Conservation (phyloP, 192 early-diverging fungal species). For the Phycomyces blakesleeanus region DNA sequence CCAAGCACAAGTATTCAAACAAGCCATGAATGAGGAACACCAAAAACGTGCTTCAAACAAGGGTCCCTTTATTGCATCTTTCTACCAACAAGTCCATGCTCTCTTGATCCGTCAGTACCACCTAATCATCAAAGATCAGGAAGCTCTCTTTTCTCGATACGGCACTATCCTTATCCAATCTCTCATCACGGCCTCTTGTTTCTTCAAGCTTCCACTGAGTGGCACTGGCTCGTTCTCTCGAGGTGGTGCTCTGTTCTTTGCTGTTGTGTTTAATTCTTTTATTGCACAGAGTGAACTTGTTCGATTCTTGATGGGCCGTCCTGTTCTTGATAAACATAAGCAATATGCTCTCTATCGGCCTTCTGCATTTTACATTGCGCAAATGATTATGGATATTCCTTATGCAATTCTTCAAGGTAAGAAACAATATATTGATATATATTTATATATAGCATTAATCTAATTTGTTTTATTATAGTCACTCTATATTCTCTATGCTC, state of each 20-base stretch:
- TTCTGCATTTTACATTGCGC: constrained; percentile 52
- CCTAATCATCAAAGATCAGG: constrained; percentile 53
- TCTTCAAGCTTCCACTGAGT: constrained; percentile 54
- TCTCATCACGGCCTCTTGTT: constrained; percentile 70
- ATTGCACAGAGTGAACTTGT: constrained; percentile 69
- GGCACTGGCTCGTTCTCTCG: constrained; percentile 71
- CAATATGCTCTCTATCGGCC: constrained; percentile 65
- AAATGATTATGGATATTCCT: constrained; percentile 52
- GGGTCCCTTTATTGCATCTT: constrained; percentile 64
- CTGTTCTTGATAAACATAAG: constrained; percentile 77
- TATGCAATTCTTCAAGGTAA: constrained; percentile 37
- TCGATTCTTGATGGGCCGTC: constrained; percentile 65
- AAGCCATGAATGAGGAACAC: constrained; percentile 54
- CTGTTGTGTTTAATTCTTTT: constrained; percentile 47
- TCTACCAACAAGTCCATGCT: constrained; percentile 57
- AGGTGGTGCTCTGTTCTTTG: constrained; percentile 74
- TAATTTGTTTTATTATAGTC: constrained; percentile 36
- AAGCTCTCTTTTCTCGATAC: constrained; percentile 49
- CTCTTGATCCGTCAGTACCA: constrained; percentile 61
- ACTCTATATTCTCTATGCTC: constrained; percentile 51
- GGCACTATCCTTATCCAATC: constrained; percentile 58
- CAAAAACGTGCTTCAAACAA: constrained; percentile 44
- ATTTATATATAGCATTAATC: not conserved
- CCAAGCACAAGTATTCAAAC: constrained; percentile 32
- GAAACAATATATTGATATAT: not conserved